Conservation (phyloP, 2,329 filamentous ascomycete species). For the Emergomyces orientalis region DNA sequence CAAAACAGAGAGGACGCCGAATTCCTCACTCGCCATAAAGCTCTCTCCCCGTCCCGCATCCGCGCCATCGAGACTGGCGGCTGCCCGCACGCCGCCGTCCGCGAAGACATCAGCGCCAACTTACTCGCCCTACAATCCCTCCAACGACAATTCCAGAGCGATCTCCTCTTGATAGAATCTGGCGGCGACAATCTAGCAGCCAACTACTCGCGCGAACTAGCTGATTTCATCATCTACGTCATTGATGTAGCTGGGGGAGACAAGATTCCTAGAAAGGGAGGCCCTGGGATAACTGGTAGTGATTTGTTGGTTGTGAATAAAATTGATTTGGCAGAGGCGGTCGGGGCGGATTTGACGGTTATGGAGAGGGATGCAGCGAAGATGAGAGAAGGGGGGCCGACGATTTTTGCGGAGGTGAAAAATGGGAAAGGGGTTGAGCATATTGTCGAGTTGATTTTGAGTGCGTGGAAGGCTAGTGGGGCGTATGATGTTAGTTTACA, state of each 20-base stretch:
- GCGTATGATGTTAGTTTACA: slow-evolving; percentile 45
- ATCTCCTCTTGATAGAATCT: slow-evolving; percentile 86
- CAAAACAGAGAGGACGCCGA: slow-evolving; percentile 74
- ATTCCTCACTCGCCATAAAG: slow-evolving; percentile 80
- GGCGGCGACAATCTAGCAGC: slow-evolving; percentile 95
- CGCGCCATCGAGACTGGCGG: slow-evolving; percentile 95
- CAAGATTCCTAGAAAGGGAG: slow-evolving; percentile 92
- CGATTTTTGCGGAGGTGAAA: slow-evolving; percentile 97
- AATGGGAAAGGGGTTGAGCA: slow-evolving; percentile 73
- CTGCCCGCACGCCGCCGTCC: slow-evolving; percentile 91
- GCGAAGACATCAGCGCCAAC: slow-evolving; percentile 93
- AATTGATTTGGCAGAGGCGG: slow-evolving; percentile 81
- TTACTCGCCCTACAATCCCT: slow-evolving; percentile 84
- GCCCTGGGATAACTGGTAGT: slow-evolving; percentile 92
- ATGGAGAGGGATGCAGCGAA: slow-evolving; percentile 93
- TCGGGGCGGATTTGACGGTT: slow-evolving; percentile 80
- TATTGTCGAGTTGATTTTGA: slow-evolving; percentile 79
- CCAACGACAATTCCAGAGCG: slow-evolving; percentile 67
- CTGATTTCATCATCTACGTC: slow-evolving; percentile 97
- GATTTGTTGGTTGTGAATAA: slow-evolving; percentile 94
- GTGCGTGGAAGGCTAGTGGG: slow-evolving; percentile 85
- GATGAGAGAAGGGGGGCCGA: slow-evolving; percentile 92
- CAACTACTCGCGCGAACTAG: slow-evolving; percentile 90
- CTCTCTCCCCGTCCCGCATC: slow-evolving; percentile 74
- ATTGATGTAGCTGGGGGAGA: slow-evolving; percentile 95